Evolutionary conservation across 1,284 basidiomycete genomes (phyloP), one percentile per base, ranked within the genome.

Genomic region (Ceratobasidium sp.): DNA sequence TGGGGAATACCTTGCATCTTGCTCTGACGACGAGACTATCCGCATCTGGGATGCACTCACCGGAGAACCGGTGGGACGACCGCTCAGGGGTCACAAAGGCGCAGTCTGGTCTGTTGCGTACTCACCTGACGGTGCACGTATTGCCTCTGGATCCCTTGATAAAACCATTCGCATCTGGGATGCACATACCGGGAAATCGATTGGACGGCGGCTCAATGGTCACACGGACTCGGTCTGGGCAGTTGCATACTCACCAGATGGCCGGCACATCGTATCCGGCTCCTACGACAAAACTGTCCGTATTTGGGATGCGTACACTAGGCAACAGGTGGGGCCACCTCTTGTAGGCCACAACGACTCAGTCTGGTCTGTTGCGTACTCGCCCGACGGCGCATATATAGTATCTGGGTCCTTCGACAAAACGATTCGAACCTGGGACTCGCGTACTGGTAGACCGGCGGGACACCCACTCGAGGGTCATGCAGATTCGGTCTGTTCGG

Each of bases 1-100:
- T 24, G 51, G 51, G 69, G 43, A n/a, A 29, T 34, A 54, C 19
- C 14, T 74, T 34, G 74, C 46, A 22, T 68, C 74, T 27, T 61
- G 72, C 14, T 62, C 58, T 13, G 19, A 2, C 16, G 53, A 51
- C 39, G 31, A 51, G 19, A 14, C 41, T 9, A 43, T 74, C 19
- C 74, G 74, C 14, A 24, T 74, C 19, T 74, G 74, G 74, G 64
- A 73, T 58, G 53, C 41, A 16, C 22, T n/a, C 41, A 68, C 24
- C 51, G 48, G 73, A 8, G 22, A 39, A 16, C 48, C 39, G 7
- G 56, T 74, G 2, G 51, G 51, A 11, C 22, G 27, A 13, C 19
- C 51, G 3, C 46, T 74, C 9, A 39, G 48, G 7, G 72, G 61
- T 16, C 74, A 74, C 39, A 74, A 13, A 2, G 41, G 29, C 19